Base-by-base conservation (phyloP, 257 asterid species). In the Solanum corneliomulleri region DNA sequence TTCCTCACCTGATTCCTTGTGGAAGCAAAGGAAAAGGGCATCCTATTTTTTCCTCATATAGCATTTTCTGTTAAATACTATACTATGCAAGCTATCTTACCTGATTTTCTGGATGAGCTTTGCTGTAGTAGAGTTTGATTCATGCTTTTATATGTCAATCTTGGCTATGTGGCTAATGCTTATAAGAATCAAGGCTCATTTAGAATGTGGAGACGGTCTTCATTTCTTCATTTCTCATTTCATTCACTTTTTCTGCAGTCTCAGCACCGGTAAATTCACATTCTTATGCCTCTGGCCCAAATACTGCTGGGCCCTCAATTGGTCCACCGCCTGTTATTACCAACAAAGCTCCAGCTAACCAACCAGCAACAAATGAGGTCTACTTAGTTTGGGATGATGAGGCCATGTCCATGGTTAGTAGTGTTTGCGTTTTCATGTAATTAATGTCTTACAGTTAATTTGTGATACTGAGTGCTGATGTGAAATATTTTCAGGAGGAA, bases 321-420 rank as follows among this genome's bases (percentile, higher is more conserved):
- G 99, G 99, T 52, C 99, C 99, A 9, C 99, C 99, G 41, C 99
- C 99, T 10, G 91, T 97, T 44, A 97, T 97, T 91, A 94, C 99
- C 76, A 94, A 97, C 87, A 97, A 97, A 91, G 97, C 96, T 91
- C 98, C 99, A 74, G 97, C 91, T 88, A 88, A 90, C 33, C 98
- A 91, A 82, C 96, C 96, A 87, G 97, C 98, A 58, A 90, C 93
- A 20, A 97, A 97, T 86, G 99, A 97, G 91, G 99, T 97, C 86
- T 97, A 95, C 86, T 85, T 97, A 81, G 99, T 97, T 86, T 97
- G 99, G 99, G 99, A 97, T 90, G 99, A 97, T 87, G 99, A 97
- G 91, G 99, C 98, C 42, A 94, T 97, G 99, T 96, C 99, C 90
- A 97, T 96, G 99, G 99, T 97, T 45, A 77, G 98, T 90, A 75